Evolutionary conservation across 1,284 basidiomycete genomes (phyloP).

Genomic region (Ganoderma resinaceum): DNA sequence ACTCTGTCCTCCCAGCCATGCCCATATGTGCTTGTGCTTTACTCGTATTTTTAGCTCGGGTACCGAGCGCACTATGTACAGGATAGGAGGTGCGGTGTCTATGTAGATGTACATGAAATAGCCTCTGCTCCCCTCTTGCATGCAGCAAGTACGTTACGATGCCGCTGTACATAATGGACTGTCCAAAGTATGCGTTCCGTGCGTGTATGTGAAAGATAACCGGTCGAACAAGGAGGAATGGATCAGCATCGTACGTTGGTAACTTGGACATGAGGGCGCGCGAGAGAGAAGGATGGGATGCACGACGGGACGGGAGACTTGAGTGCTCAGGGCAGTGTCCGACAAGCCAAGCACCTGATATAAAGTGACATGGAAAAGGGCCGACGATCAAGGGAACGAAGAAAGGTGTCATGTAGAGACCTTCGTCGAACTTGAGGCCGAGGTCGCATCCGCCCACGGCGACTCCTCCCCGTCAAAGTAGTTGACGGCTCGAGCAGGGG

Average conservation of each 20-base stretch:
- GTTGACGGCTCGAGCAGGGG: slow-evolving; percentile 28
- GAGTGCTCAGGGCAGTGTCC: not conserved
- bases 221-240: not conserved
- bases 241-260: slow-evolving; percentile 11
- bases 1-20: not conserved
- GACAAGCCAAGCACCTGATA: not conserved
- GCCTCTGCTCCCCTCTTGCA: slow-evolving; percentile 15
- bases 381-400: not conserved
- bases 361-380: not conserved
- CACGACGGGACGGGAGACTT: not conserved
- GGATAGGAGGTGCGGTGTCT: not conserved
- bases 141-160: slow-evolving; percentile 31
- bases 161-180: slow-evolving; percentile 33
- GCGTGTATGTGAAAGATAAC: slow-evolving; percentile 15
- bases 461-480: slow-evolving; percentile 40
- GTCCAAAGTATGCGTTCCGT: slow-evolving; percentile 18
- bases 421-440: slow-evolving; percentile 19
- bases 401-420: slow-evolving; percentile 5
- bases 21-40: slow-evolving; percentile 5
- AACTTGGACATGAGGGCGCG: slow-evolving; percentile 2
- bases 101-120: slow-evolving; percentile 14
- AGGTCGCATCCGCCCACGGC: slow-evolving; percentile 40
- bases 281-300: slow-evolving; percentile 7
- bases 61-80: not conserved
- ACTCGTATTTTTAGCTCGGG: not conserved